Percentiles rank a stretch among this genome's conserved stretches.
phyloP scores from a whole-genome alignment of 2,329 filamentous ascomycete genomes.

The Dactylonectria estremocensis region DNA sequence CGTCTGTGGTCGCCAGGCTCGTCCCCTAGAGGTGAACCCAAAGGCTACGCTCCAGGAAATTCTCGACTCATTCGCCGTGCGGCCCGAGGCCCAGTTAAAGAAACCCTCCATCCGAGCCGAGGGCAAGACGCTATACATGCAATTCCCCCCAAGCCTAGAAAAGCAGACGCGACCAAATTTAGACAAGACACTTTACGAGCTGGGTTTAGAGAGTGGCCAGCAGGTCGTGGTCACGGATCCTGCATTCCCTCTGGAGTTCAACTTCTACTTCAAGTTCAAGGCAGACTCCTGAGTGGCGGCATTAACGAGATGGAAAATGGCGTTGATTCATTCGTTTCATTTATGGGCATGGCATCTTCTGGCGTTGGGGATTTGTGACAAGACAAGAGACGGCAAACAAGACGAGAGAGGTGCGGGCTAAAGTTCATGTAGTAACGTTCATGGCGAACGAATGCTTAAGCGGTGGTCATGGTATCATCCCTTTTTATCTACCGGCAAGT shows the following conservation, averaged over 20 bases:
- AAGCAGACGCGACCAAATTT: conserved; percentile 89
- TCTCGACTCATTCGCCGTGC: conserved; percentile 84
- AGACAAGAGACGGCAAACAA: conserved; percentile 25
- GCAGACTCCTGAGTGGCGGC: conserved; percentile 31
- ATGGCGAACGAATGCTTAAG: conserved; percentile 31
- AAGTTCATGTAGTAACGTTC: conserved; percentile 31
- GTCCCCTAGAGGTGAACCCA: conserved; percentile 80
- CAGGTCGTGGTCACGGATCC: conserved; percentile 94
- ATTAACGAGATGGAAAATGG: conserved; percentile 26
- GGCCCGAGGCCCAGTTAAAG: conserved; percentile 93
- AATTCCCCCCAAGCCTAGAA: conserved; percentile 84
- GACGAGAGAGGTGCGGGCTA: conserved; percentile 52
- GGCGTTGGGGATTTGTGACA: conserved; percentile 47
- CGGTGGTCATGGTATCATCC: conserved; percentile 54
- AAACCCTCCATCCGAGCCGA: conserved; percentile 88
- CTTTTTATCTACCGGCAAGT: conserved; percentile 51
- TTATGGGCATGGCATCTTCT: conserved; percentile 39
- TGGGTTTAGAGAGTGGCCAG: conserved; percentile 83
- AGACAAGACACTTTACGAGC: conserved; percentile 80
- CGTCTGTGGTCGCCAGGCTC: conserved; percentile 89
- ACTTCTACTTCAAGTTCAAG: conserved; percentile 68
- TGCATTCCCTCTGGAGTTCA: conserved; percentile 83
- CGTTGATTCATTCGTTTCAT: conserved; percentile 29
- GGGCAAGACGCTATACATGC: conserved; percentile 91
- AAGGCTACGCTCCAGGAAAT: conserved; percentile 85